Evolutionary conservation across 495 filamentous ascomycete species (phyloP).

Genomic region (Monascus purpureus): DNA sequence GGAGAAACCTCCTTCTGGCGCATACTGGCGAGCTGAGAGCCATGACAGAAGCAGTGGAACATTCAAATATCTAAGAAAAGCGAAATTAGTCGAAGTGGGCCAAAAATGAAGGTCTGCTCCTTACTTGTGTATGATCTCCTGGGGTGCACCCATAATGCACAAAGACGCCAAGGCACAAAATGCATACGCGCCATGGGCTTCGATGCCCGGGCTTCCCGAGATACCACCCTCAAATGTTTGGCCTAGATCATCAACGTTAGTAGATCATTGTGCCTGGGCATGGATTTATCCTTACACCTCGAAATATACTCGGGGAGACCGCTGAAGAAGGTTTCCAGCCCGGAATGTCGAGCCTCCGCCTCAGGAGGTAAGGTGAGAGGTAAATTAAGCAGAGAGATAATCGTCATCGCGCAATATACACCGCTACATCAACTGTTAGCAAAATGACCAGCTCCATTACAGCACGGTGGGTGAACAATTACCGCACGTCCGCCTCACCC

Average conservation of each 20-base stretch:
- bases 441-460: slow-evolving; percentile 1
- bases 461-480: slow-evolving; percentile 11
- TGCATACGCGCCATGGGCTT: slow-evolving; percentile 93
- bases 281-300: slow-evolving; percentile 44
- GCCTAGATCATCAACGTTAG: slow-evolving; percentile 31
- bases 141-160: slow-evolving; percentile 65
- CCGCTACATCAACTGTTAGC: slow-evolving; percentile 39
- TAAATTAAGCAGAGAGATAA: slow-evolving; percentile 69
- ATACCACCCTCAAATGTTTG: slow-evolving; percentile 94
- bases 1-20: slow-evolving; percentile 80
- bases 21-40: slow-evolving; percentile 79
- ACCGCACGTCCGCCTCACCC: slow-evolving; percentile 87
- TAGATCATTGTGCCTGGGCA: slow-evolving; percentile 3
- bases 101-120: slow-evolving; percentile 7
- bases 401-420: slow-evolving; percentile 74
- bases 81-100: slow-evolving; percentile 7
- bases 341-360: slow-evolving; percentile 31
- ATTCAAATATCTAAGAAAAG: slow-evolving; percentile 55
- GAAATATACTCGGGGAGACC: slow-evolving; percentile 67
- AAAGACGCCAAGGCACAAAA: slow-evolving; percentile 88
- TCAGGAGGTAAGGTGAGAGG: slow-evolving; percentile 64
- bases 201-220: slow-evolving; percentile 60
- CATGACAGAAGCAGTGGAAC: slow-evolving; percentile 64
- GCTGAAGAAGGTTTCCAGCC: slow-evolving; percentile 42
- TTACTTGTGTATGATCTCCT: slow-evolving; percentile 52